Conservation (phyloP, 2,329 filamentous ascomycete species). For the Nemania bipapillata region DNA sequence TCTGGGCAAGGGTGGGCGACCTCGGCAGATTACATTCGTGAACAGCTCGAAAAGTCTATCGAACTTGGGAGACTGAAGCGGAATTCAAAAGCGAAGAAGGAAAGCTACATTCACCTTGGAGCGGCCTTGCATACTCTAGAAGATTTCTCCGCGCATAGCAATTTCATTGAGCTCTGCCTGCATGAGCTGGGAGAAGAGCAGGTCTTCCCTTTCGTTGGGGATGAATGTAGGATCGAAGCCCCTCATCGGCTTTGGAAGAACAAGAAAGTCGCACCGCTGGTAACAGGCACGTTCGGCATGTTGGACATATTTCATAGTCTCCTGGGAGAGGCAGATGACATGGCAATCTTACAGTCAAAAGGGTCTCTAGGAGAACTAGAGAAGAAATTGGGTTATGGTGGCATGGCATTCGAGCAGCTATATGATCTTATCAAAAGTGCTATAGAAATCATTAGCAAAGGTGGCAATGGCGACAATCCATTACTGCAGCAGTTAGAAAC, state of each 20-base stretch:
- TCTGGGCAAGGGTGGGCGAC: conserved; percentile 47
- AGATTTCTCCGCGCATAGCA: conserved; percentile 66
- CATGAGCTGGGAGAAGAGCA: conserved; percentile 61
- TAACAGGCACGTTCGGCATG: conserved; percentile 65
- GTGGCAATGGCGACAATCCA: conserved; percentile 41
- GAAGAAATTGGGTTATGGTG: conserved; percentile 46
- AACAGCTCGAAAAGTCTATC: conserved; percentile 45
- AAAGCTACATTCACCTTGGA: conserved; percentile 54
- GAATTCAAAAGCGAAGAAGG: conserved; percentile 40
- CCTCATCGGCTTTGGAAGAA: conserved; percentile 52
- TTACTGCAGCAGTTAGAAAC: conserved; percentile 46
- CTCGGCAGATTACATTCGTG: conserved; percentile 47
- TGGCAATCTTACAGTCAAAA: conserved; percentile 48
- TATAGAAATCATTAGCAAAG: conserved; percentile 42
- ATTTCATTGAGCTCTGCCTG: conserved; percentile 64
- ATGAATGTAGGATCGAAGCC: conserved; percentile 48
- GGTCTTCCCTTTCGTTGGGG: conserved; percentile 65
- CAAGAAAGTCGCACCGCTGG: conserved; percentile 61
- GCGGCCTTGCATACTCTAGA: conserved; percentile 65
- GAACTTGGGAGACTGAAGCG: conserved; percentile 43
- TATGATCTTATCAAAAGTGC: conserved; percentile 47
- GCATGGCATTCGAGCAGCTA: conserved; percentile 48
- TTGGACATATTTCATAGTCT: conserved; percentile 51
- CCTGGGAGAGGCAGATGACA: conserved; percentile 50
- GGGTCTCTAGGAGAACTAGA: conserved; percentile 48